These are phyloP conservation scores for Pachyrhizus erosus DNA, from an alignment of 306 rosid genomes.

Conservation along the genomic window DNA sequence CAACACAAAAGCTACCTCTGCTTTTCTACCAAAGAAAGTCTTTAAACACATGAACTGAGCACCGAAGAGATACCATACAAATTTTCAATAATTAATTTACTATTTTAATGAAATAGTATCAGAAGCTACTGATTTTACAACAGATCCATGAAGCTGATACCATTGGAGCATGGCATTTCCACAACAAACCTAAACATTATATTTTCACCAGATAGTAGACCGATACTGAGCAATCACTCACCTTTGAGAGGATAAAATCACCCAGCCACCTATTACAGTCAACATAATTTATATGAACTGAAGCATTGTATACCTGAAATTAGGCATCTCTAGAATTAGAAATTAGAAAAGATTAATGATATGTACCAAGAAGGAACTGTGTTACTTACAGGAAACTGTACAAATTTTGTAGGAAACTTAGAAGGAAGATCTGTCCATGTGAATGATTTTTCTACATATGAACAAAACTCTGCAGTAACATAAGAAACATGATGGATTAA, in stretches of 20 bases:
- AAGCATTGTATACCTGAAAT: slow-evolving; percentile 80
- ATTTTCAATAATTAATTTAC: background rate
- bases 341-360: slow-evolving; percentile 16
- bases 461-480: slow-evolving; percentile 84
- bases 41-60: background rate
- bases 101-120: background rate
- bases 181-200: background rate
- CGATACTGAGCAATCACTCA: slow-evolving; percentile 48
- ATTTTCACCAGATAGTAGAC: background rate
- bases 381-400: slow-evolving; percentile 90
- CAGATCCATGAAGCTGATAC: slow-evolving; percentile 1
- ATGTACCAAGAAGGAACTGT: slow-evolving; percentile 24
- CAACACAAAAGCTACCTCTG: background rate
- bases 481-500: slow-evolving; percentile 29
- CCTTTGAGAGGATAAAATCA: slow-evolving; percentile 95
- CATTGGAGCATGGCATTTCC: background rate
- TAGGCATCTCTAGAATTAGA: background rate
- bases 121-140: background rate
- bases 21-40: background rate
- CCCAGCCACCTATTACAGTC: slow-evolving; percentile 99
- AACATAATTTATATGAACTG: slow-evolving; percentile 89
- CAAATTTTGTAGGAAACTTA: slow-evolving; percentile 95
- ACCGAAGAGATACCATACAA: background rate
- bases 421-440: slow-evolving; percentile 98
- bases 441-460: slow-evolving; percentile 89